These are phyloP conservation scores for Termitomyces sp. DNA, from an alignment of 1,284 basidiomycete genomes.

Conservation along the genomic window DNA sequence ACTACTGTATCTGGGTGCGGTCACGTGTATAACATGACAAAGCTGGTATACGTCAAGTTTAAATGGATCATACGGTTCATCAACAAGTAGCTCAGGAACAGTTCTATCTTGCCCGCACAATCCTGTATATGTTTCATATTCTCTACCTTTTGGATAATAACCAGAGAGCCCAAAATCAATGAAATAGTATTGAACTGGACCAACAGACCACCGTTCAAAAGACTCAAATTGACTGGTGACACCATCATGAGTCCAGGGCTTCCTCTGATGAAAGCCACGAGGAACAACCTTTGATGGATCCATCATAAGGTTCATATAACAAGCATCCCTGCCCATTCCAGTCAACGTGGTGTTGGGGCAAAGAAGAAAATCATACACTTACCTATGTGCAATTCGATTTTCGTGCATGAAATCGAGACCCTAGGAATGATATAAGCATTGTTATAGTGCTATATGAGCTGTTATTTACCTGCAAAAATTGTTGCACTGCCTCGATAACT, in stretches of 20 bases:
- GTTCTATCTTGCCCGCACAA: neutral
- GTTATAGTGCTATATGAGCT: neutral
- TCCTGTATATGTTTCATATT: neutral
- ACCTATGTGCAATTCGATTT: neutral
- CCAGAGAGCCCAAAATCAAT: neutral
- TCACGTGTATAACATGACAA: no score
- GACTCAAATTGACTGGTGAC: neutral
- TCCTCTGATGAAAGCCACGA: neutral
- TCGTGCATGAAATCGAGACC: neutral
- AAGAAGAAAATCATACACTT: neutral
- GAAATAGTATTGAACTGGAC: neutral
- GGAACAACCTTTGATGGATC: neutral
- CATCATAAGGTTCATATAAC: neutral
- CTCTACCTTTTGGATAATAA: neutral
- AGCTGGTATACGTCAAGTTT: constrained; percentile 22
- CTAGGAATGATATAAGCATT: neutral
- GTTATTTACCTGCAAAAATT: neutral
- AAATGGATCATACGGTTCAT: constrained; percentile 18
- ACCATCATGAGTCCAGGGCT: neutral
- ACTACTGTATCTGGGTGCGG: no score
- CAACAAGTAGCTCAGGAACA: neutral
- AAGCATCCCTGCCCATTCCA: neutral
- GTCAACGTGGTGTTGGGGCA: neutral
- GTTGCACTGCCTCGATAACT: neutral
- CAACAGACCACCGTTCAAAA: neutral